phyloP scores from a whole-genome alignment of 1,284 basidiomycete species.

The Puccinia brachypodii region DNA sequence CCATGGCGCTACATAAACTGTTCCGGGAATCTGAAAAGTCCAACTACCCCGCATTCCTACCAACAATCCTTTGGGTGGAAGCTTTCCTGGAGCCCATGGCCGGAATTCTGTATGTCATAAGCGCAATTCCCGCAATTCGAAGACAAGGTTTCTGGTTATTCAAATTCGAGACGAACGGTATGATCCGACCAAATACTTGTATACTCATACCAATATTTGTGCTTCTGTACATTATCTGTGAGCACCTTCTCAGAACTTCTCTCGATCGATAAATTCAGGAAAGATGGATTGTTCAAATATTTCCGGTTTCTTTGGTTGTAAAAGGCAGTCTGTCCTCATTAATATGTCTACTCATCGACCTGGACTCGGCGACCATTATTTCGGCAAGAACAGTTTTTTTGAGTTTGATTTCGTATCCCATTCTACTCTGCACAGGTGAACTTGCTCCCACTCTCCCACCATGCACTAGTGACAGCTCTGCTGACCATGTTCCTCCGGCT shows the following conservation, averaged over 20 bases:
- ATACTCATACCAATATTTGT: background rate
- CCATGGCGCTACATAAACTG: background rate
- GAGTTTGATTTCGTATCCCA: constrained; percentile 19
- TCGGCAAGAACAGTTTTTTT: constrained; percentile 9
- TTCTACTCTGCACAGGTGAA: constrained; percentile 14
- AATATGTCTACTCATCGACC: constrained; percentile 9
- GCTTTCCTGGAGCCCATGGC: background rate
- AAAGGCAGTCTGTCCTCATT: constrained; percentile 22
- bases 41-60: background rate
- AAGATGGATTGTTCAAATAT: background rate
- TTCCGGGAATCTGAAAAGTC: background rate
- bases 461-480: background rate
- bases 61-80: background rate
- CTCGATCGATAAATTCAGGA: background rate
- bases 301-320: background rate
- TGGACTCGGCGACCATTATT: background rate
- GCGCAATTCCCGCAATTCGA: constrained; percentile 5
- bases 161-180: background rate
- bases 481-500: background rate
- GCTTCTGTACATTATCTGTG: constrained; percentile 10
- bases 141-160: background rate
- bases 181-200: constrained; percentile 8
- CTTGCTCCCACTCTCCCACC: background rate
- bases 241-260: background rate
- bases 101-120: background rate